These are phyloP conservation scores for Chlorella sp. DNA, from an alignment of 139 green algal genomes.

Conservation along the genomic window DNA sequence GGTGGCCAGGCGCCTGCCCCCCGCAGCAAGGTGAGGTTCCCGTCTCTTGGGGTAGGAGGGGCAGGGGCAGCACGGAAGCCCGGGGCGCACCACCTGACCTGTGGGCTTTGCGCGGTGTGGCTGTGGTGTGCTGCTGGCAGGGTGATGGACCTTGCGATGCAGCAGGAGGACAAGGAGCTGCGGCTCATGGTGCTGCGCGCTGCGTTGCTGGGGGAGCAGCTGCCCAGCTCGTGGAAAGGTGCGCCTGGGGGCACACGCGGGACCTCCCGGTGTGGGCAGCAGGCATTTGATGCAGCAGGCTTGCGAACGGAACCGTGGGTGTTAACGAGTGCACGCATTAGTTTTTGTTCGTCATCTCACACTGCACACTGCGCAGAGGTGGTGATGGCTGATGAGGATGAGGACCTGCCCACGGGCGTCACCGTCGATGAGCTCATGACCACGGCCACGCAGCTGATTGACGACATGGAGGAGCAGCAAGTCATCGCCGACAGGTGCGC, in stretches of 20 bases:
- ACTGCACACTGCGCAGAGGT: too few species aligned
- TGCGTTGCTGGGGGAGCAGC: too few species aligned
- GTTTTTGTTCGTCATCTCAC: too few species aligned
- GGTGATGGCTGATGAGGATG: too few species aligned
- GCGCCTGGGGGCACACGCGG: too few species aligned
- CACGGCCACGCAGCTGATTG: slow-evolving; percentile 39
- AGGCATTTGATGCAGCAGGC: too few species aligned
- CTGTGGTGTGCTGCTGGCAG: background rate
- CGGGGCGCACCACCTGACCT: too few species aligned
- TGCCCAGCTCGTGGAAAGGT: too few species aligned
- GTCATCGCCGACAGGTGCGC: slow-evolving; percentile 16
- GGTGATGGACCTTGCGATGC: slow-evolving; percentile 12
- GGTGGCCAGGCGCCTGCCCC: slow-evolving; percentile 17
- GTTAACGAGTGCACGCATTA: too few species aligned
- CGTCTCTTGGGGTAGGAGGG: background rate
- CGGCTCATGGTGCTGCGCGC: slow-evolving; percentile 18
- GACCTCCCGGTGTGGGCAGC: too few species aligned
- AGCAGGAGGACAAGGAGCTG: slow-evolving; percentile 16
- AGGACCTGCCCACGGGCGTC: slow-evolving; percentile 13
- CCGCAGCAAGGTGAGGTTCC: slow-evolving; percentile 14
- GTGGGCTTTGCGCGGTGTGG: background rate
- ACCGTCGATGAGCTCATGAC: slow-evolving; percentile 27
- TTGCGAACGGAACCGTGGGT: too few species aligned
- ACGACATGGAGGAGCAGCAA: slow-evolving; percentile 57
- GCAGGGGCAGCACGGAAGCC: background rate